Base-by-base conservation (phyloP, 192 early-diverging fungal species). In the Gonapodya prolifera region DNA sequence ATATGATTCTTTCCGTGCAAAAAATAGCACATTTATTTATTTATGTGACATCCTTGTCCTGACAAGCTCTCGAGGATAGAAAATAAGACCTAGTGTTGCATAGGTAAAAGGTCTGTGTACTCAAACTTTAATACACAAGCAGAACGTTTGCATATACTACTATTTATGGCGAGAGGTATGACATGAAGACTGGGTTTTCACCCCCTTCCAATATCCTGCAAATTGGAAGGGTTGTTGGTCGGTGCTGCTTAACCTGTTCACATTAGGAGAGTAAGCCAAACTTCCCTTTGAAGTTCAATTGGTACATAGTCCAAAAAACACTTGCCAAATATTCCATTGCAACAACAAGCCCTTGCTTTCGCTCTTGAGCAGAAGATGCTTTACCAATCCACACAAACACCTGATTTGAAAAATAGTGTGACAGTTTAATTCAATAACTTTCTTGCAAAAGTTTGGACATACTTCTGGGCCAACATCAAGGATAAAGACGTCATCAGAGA, bases 191-290 rank as follows among this genome's bases (percentile, higher is more conserved):
- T 70, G 85, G 85, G 78, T 88, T 85, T 76, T 94, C 92, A 36
- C 82, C 87, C 17, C 92, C 93, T 79, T 94, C 91, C 18, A 92
- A 17, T 0, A 94, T 75, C 8, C 88, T 85, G 29, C 87, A 84
- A 69, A 93, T 86, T 35, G 88, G 89, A 0, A 90, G 82, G 23
- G 80, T 85, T 18, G 81, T 17, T 1, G 91, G 84, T 34, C 86
- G 84, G 23, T 80, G 76, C 34, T 84, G 76, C 28, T 87, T 70
- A 75, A 75, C n/a, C 16, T 29, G 34, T 17, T 30, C 70, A 75
- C 78, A 76, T 1, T 34, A 17, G n/a, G 78, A 35, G 28, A 80
- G 69, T 23, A 28, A 79, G 34, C 30, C 0, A 34, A 35, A 70
- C 1, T 73, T 32, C 30, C 71, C 35, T n/a, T 23, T 8, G n/a